Percentiles rank a stretch among this genome's conserved stretches.
Conservation (phyloP, 1,139 yeast genomes). For the Yamadazyma kanchanaburiensis region DNA sequence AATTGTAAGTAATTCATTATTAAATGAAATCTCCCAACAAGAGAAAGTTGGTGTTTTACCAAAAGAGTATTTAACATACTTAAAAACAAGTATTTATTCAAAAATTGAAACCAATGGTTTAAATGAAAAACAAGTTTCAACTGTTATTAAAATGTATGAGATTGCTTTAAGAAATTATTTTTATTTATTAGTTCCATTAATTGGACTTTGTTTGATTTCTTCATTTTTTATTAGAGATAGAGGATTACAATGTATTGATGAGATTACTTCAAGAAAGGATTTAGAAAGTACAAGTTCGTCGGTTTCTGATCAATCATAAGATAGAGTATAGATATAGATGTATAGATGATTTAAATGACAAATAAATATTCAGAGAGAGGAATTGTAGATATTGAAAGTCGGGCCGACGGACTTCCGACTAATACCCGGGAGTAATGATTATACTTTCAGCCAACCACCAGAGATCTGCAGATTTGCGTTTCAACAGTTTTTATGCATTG, state of each 20-base stretch:
- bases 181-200: constrained; percentile 38
- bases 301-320: not conserved
- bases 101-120: constrained; percentile 15
- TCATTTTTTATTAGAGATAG: constrained; percentile 36
- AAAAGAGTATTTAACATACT: constrained; percentile 13
- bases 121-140: constrained; percentile 16
- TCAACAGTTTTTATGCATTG: no score
- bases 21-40: constrained; percentile 10
- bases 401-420: no score
- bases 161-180: constrained; percentile 36
- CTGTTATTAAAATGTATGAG: constrained; percentile 28
- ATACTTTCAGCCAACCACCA: no score
- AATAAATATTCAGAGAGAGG: no score
- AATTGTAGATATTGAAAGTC: no score
- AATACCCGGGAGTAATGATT: no score
- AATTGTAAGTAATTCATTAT: constrained; percentile 20
- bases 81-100: constrained; percentile 17
- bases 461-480: no score
- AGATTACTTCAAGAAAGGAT: constrained; percentile 10
- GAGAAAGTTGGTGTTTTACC: constrained; percentile 9
- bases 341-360: no score
- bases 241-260: constrained; percentile 42
- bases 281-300: constrained; percentile 9
- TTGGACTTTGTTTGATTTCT: constrained; percentile 34
- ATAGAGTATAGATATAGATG: no score